Conservation (phyloP, 208 protist genomes). For the Kentomonas sorsogonicus region DNA sequence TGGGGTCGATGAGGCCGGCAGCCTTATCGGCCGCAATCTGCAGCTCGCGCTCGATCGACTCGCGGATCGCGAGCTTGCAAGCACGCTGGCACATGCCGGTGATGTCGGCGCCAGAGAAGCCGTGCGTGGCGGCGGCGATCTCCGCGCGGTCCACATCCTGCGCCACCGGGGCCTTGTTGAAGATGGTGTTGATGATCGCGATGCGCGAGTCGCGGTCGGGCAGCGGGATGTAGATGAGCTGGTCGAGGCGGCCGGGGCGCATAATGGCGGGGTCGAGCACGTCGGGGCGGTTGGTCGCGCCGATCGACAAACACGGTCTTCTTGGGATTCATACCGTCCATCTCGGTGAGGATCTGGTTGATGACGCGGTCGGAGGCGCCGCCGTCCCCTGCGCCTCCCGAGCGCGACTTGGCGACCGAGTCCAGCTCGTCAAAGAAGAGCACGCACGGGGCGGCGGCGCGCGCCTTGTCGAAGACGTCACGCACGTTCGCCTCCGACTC, state of each 20-base stretch:
- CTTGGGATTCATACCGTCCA: constrained; percentile 99
- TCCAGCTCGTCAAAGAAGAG: constrained; percentile 99
- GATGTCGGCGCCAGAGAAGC: constrained; percentile 99
- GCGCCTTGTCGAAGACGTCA: constrained; percentile 99
- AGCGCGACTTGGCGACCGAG: constrained; percentile 97
- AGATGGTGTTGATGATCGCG: constrained; percentile 96
- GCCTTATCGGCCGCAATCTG: constrained; percentile 71
- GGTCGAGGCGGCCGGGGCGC: constrained; percentile 95
- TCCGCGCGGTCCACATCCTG: constrained; percentile 94
- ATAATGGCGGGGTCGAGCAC: constrained; percentile 99
- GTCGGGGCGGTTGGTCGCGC: constrained; percentile 99
- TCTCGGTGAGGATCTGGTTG: constrained; percentile 99
- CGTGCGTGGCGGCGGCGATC: constrained; percentile 95
- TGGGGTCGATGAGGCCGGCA: constrained; percentile 45
- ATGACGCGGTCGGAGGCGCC: constrained; percentile 99
- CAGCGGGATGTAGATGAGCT: constrained; percentile 99
- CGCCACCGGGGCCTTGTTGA: constrained; percentile 97
- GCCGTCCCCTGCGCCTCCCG: constrained; percentile 95
- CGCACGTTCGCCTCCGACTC: constrained; percentile 99
- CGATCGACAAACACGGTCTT: constrained; percentile 99
- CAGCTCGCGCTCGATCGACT: constrained; percentile 88
- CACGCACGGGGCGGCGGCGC: constrained; percentile 98
- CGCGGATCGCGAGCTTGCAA: constrained; percentile 89
- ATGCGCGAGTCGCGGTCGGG: constrained; percentile 96
- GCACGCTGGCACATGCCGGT: constrained; percentile 87